Percentiles rank a stretch among this genome's conserved stretches.
Evolutionary conservation across 176 grass and related monocot species (phyloP).

Genomic region (Triticum monococcum): DNA sequence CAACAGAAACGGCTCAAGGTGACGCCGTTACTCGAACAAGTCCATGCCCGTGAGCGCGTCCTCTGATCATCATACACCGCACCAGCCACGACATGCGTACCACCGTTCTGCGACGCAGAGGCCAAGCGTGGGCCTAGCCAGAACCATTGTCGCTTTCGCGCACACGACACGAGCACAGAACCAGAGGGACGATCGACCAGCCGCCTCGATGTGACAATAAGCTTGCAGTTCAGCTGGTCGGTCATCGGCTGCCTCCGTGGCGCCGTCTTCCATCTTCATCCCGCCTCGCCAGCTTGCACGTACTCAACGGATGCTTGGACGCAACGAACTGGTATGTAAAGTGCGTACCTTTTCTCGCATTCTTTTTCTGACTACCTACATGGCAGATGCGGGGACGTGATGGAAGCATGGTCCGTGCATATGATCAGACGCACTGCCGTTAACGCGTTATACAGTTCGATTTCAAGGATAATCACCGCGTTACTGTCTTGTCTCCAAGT

Average conservation of each 20-base stretch:
- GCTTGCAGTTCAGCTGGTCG: not conserved
- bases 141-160: not conserved
- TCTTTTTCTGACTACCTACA: not conserved
- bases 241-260: slow-evolving; percentile 4
- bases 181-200: not conserved
- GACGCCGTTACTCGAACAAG: too few species aligned
- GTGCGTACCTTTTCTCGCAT: not conserved
- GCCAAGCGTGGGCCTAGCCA: not conserved
- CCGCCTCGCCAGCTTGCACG: not conserved
- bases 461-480: too few species aligned
- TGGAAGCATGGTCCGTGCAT: not conserved
- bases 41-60: too few species aligned
- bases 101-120: not conserved
- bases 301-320: slow-evolving; percentile 54
- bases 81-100: not conserved
- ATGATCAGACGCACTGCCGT: not conserved
- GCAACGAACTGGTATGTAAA: slow-evolving; percentile 43
- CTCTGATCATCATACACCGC: too few species aligned
- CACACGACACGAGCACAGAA: not conserved
- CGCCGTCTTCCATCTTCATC: slow-evolving; percentile 28
- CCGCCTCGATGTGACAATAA: not conserved
- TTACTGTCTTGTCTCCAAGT: too few species aligned
- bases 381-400: not conserved
- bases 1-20: too few species aligned
- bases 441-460: not conserved